Evolutionary conservation across 148 eudicot genomes (phyloP).

Genomic region (Spergularia bocconei): DNA sequence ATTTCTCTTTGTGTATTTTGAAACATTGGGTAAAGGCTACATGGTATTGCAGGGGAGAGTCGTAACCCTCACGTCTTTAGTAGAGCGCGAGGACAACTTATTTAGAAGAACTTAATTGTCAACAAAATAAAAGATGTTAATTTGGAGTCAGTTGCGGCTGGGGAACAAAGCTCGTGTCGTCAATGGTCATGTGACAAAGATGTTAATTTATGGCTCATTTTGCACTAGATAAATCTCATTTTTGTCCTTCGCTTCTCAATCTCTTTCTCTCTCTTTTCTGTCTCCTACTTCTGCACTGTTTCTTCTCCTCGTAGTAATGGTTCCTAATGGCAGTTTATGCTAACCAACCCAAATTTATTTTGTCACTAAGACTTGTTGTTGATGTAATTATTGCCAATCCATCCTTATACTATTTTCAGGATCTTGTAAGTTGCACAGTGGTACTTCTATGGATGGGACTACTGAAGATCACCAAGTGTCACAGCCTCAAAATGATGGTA

Average conservation of each 20-base stretch:
- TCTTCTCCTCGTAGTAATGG: background rate
- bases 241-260: background rate
- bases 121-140: too few relatives aligned
- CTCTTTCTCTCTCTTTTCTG: background rate
- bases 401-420: constrained; percentile 38
- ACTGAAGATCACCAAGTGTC: constrained; percentile 29
- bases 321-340: background rate
- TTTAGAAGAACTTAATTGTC: too few relatives aligned
- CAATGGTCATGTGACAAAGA: too few relatives aligned
- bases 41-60: too few relatives aligned
- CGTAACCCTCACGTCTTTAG: too few relatives aligned
- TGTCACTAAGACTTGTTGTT: background rate
- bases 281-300: background rate
- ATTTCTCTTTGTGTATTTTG: too few relatives aligned
- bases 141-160: too few relatives aligned
- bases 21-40: too few relatives aligned
- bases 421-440: constrained; percentile 32
- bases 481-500: constrained; percentile 37
- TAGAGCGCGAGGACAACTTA: too few relatives aligned
- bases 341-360: background rate
- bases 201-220: background rate
- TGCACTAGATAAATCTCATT: background rate
- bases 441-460: constrained; percentile 52
- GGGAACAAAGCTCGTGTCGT: too few relatives aligned
- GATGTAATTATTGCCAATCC: background rate